Base-by-base conservation (phyloP, 2,329 filamentous ascomycete species). In the Clarireedia sp. region DNA sequence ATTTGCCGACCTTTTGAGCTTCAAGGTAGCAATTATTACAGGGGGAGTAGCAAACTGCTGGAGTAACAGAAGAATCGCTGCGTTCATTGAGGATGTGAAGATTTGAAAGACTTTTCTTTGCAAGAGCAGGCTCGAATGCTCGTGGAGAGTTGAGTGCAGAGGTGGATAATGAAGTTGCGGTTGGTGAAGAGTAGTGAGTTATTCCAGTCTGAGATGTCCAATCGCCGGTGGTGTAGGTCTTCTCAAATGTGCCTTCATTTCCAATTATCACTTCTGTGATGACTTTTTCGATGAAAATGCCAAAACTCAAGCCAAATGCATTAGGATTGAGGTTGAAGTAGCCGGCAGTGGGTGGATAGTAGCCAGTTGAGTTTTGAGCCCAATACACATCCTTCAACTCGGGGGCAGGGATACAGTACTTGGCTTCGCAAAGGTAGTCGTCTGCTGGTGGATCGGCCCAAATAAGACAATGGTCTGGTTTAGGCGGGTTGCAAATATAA, bases 281-380 rank as follows among this genome's bases (percentile, higher is more conserved):
- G 2, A 70, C 65, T 5, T 76, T 64, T 23, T 74, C 69, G 19
- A 75, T 73, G 58, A 86, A 87, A 17, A 87, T 82, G 43, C 78
- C 78, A 57, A 80, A 84, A 49, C 74, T 78, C 16, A 88, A 71
- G 4, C 83, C 84, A 56, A 88, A 89, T 0, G 74, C 74, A 1
- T 73, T 67, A 0, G 85, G 81, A 54, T 83, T 73, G n/a, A 88
- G 74, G 57, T 87, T 78, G 70, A 83, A 88, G 66, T 86, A 87
- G 3, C 77, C 80, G 0, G 73, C 66, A 0, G 72, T 74, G 1
- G 77, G 73, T 2, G 77, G 77, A 59, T 77, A 83, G 63, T 78
- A 82, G 16, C 69, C 60, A 0, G 77, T 80, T 44, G 72, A 55
- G 54, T 75, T 73, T 1, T 67, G 61, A 0, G 67, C 62, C 80